phyloP scores from a whole-genome alignment of 1,284 basidiomycete genomes.

The Heliocybe sulcata region DNA sequence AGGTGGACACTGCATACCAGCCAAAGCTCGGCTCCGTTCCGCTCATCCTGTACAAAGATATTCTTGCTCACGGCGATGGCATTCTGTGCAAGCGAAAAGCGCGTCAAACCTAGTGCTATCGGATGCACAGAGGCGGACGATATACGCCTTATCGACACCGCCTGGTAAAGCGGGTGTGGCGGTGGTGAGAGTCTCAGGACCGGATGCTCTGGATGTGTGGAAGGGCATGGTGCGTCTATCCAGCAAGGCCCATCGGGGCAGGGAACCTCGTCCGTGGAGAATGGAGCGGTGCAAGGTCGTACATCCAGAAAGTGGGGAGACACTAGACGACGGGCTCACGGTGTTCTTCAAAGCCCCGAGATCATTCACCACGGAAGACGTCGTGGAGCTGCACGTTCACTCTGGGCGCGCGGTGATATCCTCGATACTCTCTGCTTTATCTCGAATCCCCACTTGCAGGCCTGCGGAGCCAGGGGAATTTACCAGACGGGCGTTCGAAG shows the following conservation, averaged over 20 bases:
- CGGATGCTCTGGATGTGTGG: conserved; percentile 57
- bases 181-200: conserved; percentile 78
- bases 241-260: conserved; percentile 9
- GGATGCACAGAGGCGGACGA: conserved; percentile 62
- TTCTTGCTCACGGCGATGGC: no score
- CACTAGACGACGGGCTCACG: conserved; percentile 74
- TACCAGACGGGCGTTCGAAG: conserved; percentile 74
- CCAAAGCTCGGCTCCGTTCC: no score
- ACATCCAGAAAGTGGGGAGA: conserved; percentile 52
- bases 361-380: conserved; percentile 79
- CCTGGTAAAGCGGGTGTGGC: conserved; percentile 78
- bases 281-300: conserved; percentile 66
- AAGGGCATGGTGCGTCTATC: conserved; percentile 37
- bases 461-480: conserved; percentile 85
- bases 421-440: conserved; percentile 59
- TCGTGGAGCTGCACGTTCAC: conserved; percentile 83
- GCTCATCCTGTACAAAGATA: neutral
- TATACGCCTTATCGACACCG: conserved; percentile 83
- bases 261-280: conserved; percentile 46
- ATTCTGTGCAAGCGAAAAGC: no score
- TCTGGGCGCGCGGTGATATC: conserved; percentile 78
- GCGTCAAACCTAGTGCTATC: conserved; percentile 21
- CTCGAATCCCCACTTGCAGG: conserved; percentile 51
- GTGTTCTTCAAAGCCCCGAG: conserved; percentile 75
- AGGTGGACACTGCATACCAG: no score